Evolutionary conservation across 352 stramenopile species (phyloP), one percentile per base, ranked within the genome.

Genomic region (Blastocystis sp.): DNA sequence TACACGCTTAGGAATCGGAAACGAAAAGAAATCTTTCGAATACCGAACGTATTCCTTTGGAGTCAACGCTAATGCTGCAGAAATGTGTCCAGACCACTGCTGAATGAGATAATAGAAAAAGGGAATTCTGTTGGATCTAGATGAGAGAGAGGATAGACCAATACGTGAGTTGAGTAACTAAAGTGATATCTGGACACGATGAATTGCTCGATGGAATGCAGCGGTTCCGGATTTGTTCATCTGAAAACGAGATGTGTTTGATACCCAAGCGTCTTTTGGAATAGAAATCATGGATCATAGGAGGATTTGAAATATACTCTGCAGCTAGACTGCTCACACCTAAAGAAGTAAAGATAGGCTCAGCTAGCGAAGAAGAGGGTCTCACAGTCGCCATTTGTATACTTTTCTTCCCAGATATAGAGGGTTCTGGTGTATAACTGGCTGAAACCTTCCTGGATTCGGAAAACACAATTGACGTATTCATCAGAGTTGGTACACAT

Each of bases 141-240:
- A 51, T 43, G 32, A 71, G 32, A 49, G 32, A 74, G 42, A 27
- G 32, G 6, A 43, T 12, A 51, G 51, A 16, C n/a, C 1, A 12
- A 71, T 49, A 74, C 63, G 63, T 74, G 19, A 74, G 3, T 27
- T 74, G 63, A 2, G 63, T 74, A n/a, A 74, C 63, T 43, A 74
- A 54, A 4, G 63, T 74, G 32, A 74, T 74, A 43, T 74, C 63
- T 21, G 63, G 29, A 51, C 63, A 74, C 1, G 35, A n/a, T 4
- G 63, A 37, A 5, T 43, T 46, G 24, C 19, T 24, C 6, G 21
- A n/a, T 14, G 63, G 63, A 74, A 24, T 29, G 49, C 63, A 74
- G 32, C 9, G 63, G 11, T 43, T 27, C 29, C 11, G 5, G 14
- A 74, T 37, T 6, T 29, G n/a, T 29, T 14, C 3, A 14, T 19